Base-by-base conservation (phyloP, 768 basidiomycete genomes). In the Panaeolus papilionaceus region DNA sequence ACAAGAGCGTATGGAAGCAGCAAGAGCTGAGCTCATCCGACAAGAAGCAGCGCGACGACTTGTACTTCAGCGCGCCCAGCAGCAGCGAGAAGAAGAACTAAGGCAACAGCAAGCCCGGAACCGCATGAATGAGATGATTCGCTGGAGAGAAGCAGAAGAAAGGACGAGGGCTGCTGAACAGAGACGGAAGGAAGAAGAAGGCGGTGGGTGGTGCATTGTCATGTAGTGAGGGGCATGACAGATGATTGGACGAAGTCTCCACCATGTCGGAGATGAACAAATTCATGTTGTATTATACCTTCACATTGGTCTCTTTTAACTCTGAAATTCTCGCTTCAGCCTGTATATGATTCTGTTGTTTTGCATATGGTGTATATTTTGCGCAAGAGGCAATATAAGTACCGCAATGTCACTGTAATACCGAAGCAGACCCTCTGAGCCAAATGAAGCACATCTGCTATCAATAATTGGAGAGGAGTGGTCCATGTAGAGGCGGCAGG, bases 171-270 rank as follows among this genome's bases (percentile, higher is more conserved):
- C 54, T 20, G 6, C 54, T 20, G 49, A 51, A 14, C 54, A 37
- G 28, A 6, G 12, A 10, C 54, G 33, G 7, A 58, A 37, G 28
- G 54, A 58, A 58, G 28, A 58, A 33, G 54, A 37, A 10, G 28
- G 54, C 3, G 54, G 28, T 33, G 28, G 54, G 14, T 58, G 54
- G 54, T 58, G 54, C 28, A 58, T 58, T 37, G 28, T 58, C 14
- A 58, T 58, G 54, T 58, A 58, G 16, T 16, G 1, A 5, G 49
- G 23, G 8, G 16, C 9, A 58, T 37, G 33, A 1, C 10, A 37
- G 54, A 9, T 28, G 1, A 3, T 6, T 28, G 23, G 20, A 37
- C 33, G 14, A 33, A 4, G 28, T 10, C 54, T 58, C 54, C 28
- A 44, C 42, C 11, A 5, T 44, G 5, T 44, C 16, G 42, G 42